Evolutionary conservation across 2,329 filamentous ascomycete genomes (phyloP).

Genomic region (Coniochaeta pulveracea): DNA sequence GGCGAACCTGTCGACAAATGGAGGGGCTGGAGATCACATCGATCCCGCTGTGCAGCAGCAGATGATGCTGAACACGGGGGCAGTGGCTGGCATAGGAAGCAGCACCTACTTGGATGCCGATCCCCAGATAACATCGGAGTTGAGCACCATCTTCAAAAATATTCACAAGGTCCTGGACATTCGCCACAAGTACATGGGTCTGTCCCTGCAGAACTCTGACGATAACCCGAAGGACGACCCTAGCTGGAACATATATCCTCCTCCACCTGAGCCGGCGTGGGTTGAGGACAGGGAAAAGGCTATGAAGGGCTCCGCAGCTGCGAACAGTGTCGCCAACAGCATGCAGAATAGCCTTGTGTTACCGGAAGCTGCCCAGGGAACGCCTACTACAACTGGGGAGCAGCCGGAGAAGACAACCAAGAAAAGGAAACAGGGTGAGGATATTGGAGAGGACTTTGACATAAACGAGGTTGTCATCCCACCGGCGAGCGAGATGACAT

Average conservation of each 20-base stretch:
- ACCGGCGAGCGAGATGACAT: conserved; percentile 57
- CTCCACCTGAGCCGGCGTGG: conserved; percentile 88
- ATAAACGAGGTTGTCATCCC: conserved; percentile 68
- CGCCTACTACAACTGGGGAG: conserved; percentile 19
- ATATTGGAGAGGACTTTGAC: conserved; percentile 88
- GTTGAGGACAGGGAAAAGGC: conserved; percentile 37
- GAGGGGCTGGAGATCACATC: conserved; percentile 5
- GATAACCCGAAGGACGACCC: conserved; percentile 84
- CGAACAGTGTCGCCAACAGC: conserved; percentile 28
- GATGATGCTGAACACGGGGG: conserved; percentile 23
- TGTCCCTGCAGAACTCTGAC: conserved; percentile 70
- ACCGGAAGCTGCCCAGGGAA: conserved; percentile 16
- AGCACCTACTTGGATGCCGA: conserved; percentile 62
- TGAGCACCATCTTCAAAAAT: conserved; percentile 78
- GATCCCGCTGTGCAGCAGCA: conserved; percentile 15
- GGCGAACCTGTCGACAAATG: neutral
- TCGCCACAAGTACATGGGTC: conserved; percentile 74
- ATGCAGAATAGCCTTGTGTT: conserved; percentile 34
- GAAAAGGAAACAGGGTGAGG: conserved; percentile 72
- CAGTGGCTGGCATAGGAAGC: conserved; percentile 51
- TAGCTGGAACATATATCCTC: conserved; percentile 80
- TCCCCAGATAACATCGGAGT: conserved; percentile 70
- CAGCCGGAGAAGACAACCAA: conserved; percentile 37
- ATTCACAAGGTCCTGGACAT: conserved; percentile 84
- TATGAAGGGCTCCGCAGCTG: conserved; percentile 18